Evolutionary conservation across 2,329 filamentous ascomycete genomes (phyloP).

Genomic region (Dothideomycetes sp.): DNA sequence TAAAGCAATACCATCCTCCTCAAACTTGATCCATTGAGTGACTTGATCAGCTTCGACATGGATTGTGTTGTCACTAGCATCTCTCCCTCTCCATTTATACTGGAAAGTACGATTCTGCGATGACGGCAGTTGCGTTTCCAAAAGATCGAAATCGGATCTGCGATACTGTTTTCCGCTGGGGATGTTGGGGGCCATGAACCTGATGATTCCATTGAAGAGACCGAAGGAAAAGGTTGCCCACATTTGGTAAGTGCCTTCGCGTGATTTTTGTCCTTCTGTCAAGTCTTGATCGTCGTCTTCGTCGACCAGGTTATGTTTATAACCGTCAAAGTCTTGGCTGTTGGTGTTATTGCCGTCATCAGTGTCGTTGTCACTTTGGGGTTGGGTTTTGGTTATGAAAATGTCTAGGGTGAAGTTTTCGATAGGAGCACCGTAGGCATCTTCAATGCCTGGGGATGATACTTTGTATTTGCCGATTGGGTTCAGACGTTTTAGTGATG

Average conservation of each 20-base stretch:
- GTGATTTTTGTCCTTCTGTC: slow-evolving; percentile 1
- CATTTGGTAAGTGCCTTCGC: slow-evolving; percentile 2
- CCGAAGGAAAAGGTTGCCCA: slow-evolving; percentile 7
- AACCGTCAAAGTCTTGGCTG: not conserved
- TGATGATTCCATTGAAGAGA: slow-evolving; percentile 4
- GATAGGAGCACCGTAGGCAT: not conserved
- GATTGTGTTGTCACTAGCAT: slow-evolving; percentile 1
- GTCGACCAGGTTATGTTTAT: not conserved
- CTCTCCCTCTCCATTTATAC: slow-evolving; percentile 9
- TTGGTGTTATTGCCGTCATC: not conserved
- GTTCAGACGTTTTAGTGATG: slow-evolving; percentile 8
- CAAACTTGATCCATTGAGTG: slow-evolving; percentile 5
- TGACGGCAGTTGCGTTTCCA: not conserved
- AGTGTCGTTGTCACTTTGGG: slow-evolving; percentile 6
- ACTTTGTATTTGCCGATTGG: slow-evolving; percentile 3
- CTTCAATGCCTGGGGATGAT: slow-evolving; percentile 1
- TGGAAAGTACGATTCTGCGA: slow-evolving; percentile 7
- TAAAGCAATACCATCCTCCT: not conserved
- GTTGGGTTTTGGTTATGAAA: not conserved
- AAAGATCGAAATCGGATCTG: slow-evolving; percentile 1
- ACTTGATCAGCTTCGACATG: not conserved
- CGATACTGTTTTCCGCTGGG: not conserved
- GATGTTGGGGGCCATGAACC: slow-evolving; percentile 5
- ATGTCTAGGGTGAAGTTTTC: not conserved
- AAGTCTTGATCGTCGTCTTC: not conserved